These are phyloP conservation scores for Heracleum sosnowskyi DNA, from an alignment of 129 eudicot species.

Conservation along the genomic window DNA sequence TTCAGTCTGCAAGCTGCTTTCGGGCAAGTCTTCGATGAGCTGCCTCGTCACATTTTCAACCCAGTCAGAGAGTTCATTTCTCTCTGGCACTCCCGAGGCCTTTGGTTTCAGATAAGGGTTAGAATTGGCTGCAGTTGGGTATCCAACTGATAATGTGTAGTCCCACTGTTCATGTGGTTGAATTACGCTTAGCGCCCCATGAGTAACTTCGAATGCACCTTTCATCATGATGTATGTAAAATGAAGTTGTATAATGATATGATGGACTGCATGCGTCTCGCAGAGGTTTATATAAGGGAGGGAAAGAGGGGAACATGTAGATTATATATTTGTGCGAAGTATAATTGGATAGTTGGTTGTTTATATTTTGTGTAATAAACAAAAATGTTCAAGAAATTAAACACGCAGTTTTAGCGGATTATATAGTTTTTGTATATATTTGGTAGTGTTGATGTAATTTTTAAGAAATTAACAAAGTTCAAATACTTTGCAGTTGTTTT, in stretches of 20 bases:
- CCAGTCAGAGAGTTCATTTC: slow-evolving; percentile 66
- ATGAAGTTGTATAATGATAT: background rate
- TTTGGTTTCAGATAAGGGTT: slow-evolving; percentile 16
- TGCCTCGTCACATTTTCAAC: slow-evolving; percentile 73
- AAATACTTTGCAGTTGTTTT: background rate
- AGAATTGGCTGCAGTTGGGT: slow-evolving; percentile 6
- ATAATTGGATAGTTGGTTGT: background rate
- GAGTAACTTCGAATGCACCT: slow-evolving; percentile 36
- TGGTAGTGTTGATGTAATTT: no score
- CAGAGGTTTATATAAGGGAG: background rate
- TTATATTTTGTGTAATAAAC: no score
- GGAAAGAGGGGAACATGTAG: background rate
- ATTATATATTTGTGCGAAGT: background rate
- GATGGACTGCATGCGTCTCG: background rate
- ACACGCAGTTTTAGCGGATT: no score
- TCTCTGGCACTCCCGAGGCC: slow-evolving; percentile 21
- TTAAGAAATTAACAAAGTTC: background rate
- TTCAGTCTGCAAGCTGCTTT: slow-evolving; percentile 32
- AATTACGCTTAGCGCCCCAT: slow-evolving; percentile 39
- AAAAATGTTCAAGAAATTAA: no score
- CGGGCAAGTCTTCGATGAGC: slow-evolving; percentile 65
- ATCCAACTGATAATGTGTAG: slow-evolving; percentile 23
- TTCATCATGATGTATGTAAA: slow-evolving; percentile 27
- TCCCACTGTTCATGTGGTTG: slow-evolving; percentile 67
- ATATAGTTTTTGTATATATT: no score